Percentiles rank a stretch among this genome's conserved stretches.
Evolutionary conservation across 108 stramenopile species (phyloP).

Genomic region (Nitzschia sp.): DNA sequence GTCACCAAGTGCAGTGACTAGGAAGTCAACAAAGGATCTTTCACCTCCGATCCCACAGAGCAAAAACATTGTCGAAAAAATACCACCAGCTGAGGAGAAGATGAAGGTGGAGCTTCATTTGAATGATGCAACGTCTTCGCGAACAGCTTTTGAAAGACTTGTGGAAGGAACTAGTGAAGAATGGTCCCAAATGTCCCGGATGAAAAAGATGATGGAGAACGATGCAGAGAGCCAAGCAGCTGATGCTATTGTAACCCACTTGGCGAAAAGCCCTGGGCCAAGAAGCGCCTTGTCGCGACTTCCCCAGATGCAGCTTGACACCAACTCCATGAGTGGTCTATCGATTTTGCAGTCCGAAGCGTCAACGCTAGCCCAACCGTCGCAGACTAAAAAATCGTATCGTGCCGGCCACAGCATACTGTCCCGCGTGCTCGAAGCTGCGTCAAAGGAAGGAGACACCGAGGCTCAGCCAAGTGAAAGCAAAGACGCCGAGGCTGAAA

Average conservation of each 20-base stretch:
- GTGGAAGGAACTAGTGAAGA: constrained; percentile 35
- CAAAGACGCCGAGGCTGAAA: background rate
- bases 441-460: background rate
- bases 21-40: background rate
- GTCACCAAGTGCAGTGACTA: background rate
- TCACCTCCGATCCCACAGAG: background rate
- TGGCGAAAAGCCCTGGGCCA: constrained; percentile 21
- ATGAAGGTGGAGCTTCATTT: background rate
- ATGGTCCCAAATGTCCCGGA: constrained; percentile 45
- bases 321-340: constrained; percentile 16
- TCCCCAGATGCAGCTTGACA: constrained; percentile 9
- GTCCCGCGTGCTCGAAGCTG: background rate
- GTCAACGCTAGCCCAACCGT: background rate
- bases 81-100: too few species aligned
- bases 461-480: background rate
- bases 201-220: constrained; percentile 47
- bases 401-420: constrained; percentile 3
- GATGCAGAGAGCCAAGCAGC: constrained; percentile 33
- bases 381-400: background rate
- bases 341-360: constrained; percentile 26
- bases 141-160: constrained; percentile 22
- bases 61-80: too few species aligned
- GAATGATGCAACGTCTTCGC: constrained; percentile 5
- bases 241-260: constrained; percentile 23
- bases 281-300: background rate